Evolutionary conservation across 768 basidiomycete genomes (phyloP), one percentile per base, ranked within the genome.

Genomic region (Psilocybe tampanensis): DNA sequence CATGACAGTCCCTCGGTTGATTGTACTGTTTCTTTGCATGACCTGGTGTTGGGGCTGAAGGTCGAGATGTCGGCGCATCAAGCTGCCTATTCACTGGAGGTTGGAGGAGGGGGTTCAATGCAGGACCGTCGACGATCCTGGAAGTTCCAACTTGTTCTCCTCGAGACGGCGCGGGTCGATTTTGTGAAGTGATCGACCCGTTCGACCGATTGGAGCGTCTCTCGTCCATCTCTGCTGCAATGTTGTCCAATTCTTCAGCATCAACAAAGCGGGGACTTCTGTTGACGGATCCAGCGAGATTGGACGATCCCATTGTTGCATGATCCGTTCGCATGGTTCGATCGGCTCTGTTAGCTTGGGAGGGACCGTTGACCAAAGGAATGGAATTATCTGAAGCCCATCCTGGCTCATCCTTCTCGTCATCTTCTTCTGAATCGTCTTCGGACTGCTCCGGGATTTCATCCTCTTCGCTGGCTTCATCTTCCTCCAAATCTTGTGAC

Each of bases 221-320:
- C 59, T 89, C 86, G 49, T 85, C 84, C 0, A 90, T 76, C 61
- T 94, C 89, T 12, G 74, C 78, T 1, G 82, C 80, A 58, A 90
- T 90, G 41, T 82, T 79, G 47, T 81, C 79, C 5, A 90, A 60
- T 55, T 90, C 89, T 0, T 80, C 82, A 2, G 77, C 75, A 55
- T 83, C 78, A 18, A 90, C 69, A 63, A 85, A 84, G 11, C 68
- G 53, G 42, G 65, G 54, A 22, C 55, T 61, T 53, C 58, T 65
- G 47, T 58, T 64, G 41, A 39, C 71, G 55, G 52, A 58, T n/a
- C 39, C 57, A 23, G 67, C 56, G 55, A 63, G 47, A 24, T 60
- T 63, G 19, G 61, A 68, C 52, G 83, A 80, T 3, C 80, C 85
- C 2, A 80, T 60, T 1, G 84, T 84, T 0, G 84, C 83, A 53